Evolutionary conservation across 192 early-diverging fungal genomes (phyloP), one percentile per base, ranked within the genome.

Genomic region (Coemansia sp.): DNA sequence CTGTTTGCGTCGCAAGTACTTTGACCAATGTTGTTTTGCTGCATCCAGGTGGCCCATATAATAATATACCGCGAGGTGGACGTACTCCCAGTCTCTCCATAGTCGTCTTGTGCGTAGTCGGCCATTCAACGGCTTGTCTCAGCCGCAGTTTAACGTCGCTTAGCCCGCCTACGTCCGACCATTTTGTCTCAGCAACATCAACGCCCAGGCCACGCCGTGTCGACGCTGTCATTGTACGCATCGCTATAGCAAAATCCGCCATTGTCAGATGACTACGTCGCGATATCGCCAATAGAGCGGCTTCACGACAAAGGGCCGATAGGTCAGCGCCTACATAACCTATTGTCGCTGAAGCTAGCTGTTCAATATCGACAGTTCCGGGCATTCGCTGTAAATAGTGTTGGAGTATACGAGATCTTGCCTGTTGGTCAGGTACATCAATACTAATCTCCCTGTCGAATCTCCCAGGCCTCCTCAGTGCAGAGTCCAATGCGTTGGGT

Each of bases 401-500:
- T 3, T 22, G 27, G 29, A 57, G 11, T 33, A 57, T 57, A 6
- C 55, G 55, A 5, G 55, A 31, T 33, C 55, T 27, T 0, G 27
- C 55, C 3, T 3, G 2, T 27, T 57, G 55, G 11, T 57, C 55
- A 3, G 55, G 57, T 18, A 33, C 57, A 99, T 79, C 15, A 96
- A 99, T 96, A 66, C 93, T 92, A 68, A 99, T 93, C 87, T 99
- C 98, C n/a, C 98, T 85, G 72, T 99, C 98, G 68, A 99, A 87
- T 50, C 98, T 88, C 44, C 98, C 98, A 29, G 97, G 97, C 68
- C 98, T 84, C 64, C 98, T 70, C 67, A 99, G 77, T 13, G 98
- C 98, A 31, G 97, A 92, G 83, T 99, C 98, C 66, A 99, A 83
- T 12, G 95, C 95, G 81, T 98, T 95, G 3, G 98, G 97, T 68